phyloP scores from a whole-genome alignment of 2,329 filamentous ascomycete genomes.

The Calcarisporium arbuscula region DNA sequence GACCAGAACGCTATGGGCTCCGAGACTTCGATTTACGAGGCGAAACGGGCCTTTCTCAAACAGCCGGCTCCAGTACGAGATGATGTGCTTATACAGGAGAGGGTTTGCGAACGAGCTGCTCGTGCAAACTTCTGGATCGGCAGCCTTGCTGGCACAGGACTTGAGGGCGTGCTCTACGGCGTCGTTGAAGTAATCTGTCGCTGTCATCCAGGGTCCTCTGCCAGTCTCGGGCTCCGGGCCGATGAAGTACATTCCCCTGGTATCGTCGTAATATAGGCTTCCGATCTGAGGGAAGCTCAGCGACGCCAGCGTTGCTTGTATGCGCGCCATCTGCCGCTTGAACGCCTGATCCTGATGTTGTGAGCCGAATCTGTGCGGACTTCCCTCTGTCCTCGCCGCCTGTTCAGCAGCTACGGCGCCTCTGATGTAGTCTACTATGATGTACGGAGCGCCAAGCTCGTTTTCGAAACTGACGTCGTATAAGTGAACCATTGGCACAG shows the following conservation, averaged over 20 bases:
- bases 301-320: slow-evolving; percentile 1
- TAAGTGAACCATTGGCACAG: neutral
- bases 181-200: slow-evolving; percentile 4
- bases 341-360: slow-evolving; percentile 5
- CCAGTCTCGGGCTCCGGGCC: slow-evolving; percentile 3
- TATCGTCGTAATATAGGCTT: slow-evolving; percentile 2
- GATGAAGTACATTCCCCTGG: slow-evolving; percentile 1
- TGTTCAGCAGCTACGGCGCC: neutral
- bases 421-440: neutral
- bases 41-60: slow-evolving; percentile 2
- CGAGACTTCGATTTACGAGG: slow-evolving; percentile 5
- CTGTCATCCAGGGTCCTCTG: slow-evolving; percentile 1
- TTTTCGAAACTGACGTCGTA: neutral
- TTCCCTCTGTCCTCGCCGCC: neutral
- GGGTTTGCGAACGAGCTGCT: slow-evolving; percentile 3
- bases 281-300: slow-evolving; percentile 6
- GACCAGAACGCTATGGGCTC: slow-evolving; percentile 5
- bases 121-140: neutral
- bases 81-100: slow-evolving; percentile 1
- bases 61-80: neutral
- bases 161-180: neutral
- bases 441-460: neutral
- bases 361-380: too few species aligned
- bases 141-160: neutral
- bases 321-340: slow-evolving; percentile 3